A percentile compares a stretch with the other conserved stretches of the same genome.
phyloP scores from a whole-genome alignment of 2,329 filamentous ascomycete species.

The Monosporascus sp. region DNA sequence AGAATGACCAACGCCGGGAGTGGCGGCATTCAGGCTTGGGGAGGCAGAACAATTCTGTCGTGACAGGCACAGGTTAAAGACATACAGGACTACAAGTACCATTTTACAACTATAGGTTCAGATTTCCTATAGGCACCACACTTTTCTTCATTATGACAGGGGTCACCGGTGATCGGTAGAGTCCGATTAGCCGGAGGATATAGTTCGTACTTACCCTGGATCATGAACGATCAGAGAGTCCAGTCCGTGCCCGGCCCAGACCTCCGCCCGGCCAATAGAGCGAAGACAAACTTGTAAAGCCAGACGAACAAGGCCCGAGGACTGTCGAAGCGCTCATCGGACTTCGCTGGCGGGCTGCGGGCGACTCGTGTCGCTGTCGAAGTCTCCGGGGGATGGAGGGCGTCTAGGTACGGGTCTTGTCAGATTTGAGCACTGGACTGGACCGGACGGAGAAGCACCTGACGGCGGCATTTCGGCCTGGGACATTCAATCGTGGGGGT shows the following conservation, averaged over 20 bases:
- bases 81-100: slow-evolving; percentile 11
- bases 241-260: neutral
- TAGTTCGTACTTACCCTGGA: neutral
- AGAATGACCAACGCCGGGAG: slow-evolving; percentile 43
- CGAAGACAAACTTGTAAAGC: neutral
- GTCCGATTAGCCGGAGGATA: neutral
- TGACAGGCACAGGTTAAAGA: slow-evolving; percentile 38
- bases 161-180: neutral
- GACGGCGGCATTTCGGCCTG: neutral
- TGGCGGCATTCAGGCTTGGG: slow-evolving; percentile 55
- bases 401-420: neutral
- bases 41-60: slow-evolving; percentile 45
- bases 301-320: neutral
- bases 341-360: neutral
- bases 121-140: neutral
- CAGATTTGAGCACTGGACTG: neutral
- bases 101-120: neutral
- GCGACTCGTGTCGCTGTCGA: neutral
- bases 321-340: neutral
- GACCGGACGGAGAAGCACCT: neutral
- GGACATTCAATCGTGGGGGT: neutral
- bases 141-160: neutral
- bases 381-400: neutral
- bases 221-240: neutral
- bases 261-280: neutral